Percentiles rank a stretch among this genome's conserved stretches.
Conservation (phyloP, 495 filamentous ascomycete species). For the Penicillium bialowiezense region DNA sequence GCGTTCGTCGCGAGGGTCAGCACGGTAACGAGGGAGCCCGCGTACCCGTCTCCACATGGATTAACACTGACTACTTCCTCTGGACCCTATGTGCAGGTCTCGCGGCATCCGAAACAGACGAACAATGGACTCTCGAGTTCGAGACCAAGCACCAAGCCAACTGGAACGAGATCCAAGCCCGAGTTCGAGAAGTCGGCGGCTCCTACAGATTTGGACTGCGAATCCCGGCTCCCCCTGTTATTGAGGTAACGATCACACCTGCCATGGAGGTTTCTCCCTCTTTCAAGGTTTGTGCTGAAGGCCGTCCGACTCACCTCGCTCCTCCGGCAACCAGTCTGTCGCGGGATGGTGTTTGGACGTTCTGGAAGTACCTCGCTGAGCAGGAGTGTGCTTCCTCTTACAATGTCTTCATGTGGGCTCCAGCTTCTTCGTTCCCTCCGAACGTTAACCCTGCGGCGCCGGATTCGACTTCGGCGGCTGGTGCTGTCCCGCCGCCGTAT, state of each 20-base stretch:
- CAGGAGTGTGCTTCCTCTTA: not conserved
- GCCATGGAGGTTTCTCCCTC: too few relatives aligned
- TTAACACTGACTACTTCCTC: conserved; percentile 4
- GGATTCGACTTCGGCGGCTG: too few relatives aligned
- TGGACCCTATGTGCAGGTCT: not conserved
- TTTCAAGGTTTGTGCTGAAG: not conserved
- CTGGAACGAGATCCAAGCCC: not conserved
- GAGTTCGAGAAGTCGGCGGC: not conserved
- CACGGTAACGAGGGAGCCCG: too few relatives aligned
- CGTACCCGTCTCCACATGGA: too few relatives aligned
- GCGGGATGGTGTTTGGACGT: not conserved
- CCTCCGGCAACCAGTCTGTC: not conserved
- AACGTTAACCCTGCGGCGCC: too few relatives aligned
- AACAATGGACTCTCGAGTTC: not conserved
- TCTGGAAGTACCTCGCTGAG: not conserved
- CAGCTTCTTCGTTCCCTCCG: too few relatives aligned
- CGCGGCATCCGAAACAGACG: not conserved
- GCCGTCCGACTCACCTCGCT: not conserved
- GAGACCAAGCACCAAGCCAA: not conserved
- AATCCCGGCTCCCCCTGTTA: not conserved
- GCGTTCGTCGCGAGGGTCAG: not conserved
- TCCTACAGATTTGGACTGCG: not conserved
- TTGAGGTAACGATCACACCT: not conserved
- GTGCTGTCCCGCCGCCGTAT: too few relatives aligned
- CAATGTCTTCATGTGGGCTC: too few relatives aligned